Conservation (phyloP, 495 filamentous ascomycete genomes). For the Beverwykella pulmonaria region DNA sequence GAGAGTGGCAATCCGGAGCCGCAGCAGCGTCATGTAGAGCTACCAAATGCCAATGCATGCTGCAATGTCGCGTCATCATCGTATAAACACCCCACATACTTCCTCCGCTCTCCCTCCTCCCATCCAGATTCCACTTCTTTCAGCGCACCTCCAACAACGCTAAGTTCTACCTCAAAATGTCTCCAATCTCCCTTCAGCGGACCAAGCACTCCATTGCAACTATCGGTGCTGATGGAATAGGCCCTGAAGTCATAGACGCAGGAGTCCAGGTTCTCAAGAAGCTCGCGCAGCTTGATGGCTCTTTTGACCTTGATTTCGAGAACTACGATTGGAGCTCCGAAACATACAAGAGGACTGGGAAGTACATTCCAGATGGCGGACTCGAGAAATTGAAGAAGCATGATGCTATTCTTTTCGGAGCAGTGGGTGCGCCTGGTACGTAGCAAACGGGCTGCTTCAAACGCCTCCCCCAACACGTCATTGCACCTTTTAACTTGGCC, state of each 20-base stretch:
- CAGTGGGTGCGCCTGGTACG: conserved; percentile 42
- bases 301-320: conserved; percentile 42
- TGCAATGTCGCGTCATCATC: too few species aligned
- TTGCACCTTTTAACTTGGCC: too few species aligned
- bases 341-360: conserved; percentile 42
- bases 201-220: conserved; percentile 44
- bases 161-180: neutral
- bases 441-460: too few species aligned
- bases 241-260: conserved; percentile 45
- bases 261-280: conserved; percentile 42
- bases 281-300: conserved; percentile 36
- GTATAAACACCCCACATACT: too few species aligned
- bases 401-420: conserved; percentile 48
- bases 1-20: too few species aligned
- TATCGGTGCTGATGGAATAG: conserved; percentile 48
- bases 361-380: conserved; percentile 44
- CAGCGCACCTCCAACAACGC: too few species aligned
- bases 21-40: too few species aligned
- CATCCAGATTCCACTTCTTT: too few species aligned
- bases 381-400: conserved; percentile 43
- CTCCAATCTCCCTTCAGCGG: conserved; percentile 17
- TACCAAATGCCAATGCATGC: too few species aligned
- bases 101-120: too few species aligned
- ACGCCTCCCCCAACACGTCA: too few species aligned
- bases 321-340: conserved; percentile 45